Base-by-base conservation (phyloP, 768 basidiomycete genomes). In the Suillus discolor region DNA sequence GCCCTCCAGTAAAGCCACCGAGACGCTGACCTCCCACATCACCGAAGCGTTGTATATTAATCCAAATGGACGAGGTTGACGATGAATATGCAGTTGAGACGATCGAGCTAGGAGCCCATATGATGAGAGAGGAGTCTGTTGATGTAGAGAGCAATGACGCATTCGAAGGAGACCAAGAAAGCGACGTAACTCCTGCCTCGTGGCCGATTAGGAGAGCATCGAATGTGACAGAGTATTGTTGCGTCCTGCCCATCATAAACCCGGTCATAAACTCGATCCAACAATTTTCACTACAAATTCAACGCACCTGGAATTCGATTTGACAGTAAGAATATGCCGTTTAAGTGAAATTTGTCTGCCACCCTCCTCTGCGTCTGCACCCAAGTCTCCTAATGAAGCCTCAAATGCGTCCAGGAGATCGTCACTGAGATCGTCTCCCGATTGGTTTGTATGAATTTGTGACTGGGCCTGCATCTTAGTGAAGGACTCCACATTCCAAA, bases 131-230 rank as follows among this genome's bases (percentile, higher is more conserved):
- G 23, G 96, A 97, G 77, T 99, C 97, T 2, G 93, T 91, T 1
- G 97, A 97, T 6, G 94, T 91, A 13, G 96, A 96, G n/a, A 99
- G 82, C 7, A 99, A 83, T 0, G 87, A 89, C 1, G 66, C 42
- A 16, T 63, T 45, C 28, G 73, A 72, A 1, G 90, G 87, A 13
- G 89, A 83, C 95, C 96, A 99, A 41, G 88, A 81, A n/a, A 99
- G 75, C 39, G 90, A 92, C 0, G 97, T 97, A 34, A 99, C 81
- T 34, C 92, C 93, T 7, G 91, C 92, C 79, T 99, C 97, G 71
- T 99, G 97, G n/a, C 97, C 97, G 28, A 99, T 80, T 23, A 99
- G 84, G 12, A 99, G 86, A 1, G 97, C 96, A 71, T 99, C 97
- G 63, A 98, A 94, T 1, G 91, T 93, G 44, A 97, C 85, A 8